phyloP scores from a whole-genome alignment of 768 basidiomycete genomes.

The Boletus rex-veris region DNA sequence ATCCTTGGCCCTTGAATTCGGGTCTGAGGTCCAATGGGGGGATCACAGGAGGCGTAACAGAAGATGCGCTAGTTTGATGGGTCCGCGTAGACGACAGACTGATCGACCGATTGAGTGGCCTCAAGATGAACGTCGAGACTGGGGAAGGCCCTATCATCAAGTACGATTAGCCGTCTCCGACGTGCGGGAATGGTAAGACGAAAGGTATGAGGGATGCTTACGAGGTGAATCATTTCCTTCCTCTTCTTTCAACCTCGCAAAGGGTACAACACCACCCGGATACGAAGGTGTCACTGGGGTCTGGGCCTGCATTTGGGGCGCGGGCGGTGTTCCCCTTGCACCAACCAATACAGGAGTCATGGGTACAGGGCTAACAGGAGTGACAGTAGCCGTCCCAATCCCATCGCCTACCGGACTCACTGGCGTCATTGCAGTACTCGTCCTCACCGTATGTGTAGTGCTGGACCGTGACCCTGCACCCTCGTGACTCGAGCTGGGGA shows the following conservation, averaged over 20 bases:
- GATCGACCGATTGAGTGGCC: slow-evolving; percentile 62
- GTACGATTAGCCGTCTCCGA: slow-evolving; percentile 2
- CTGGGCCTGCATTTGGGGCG: slow-evolving; percentile 16
- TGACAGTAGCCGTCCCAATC: slow-evolving; percentile 22
- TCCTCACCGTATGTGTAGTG: slow-evolving; percentile 33
- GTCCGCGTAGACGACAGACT: slow-evolving; percentile 63
- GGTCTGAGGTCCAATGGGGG: slow-evolving; percentile 59
- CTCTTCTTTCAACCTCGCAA: slow-evolving; percentile 27
- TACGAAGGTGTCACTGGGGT: slow-evolving; percentile 23
- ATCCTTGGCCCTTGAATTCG: slow-evolving; percentile 41
- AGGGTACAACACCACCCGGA: slow-evolving; percentile 21
- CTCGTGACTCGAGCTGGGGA: slow-evolving; percentile 27
- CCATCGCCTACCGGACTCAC: slow-evolving; percentile 21
- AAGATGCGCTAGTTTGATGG: slow-evolving; percentile 43
- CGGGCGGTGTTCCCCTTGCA: slow-evolving; percentile 12
- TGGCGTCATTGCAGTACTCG: slow-evolving; percentile 29
- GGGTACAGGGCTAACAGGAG: slow-evolving; percentile 29
- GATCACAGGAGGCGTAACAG: slow-evolving; percentile 44
- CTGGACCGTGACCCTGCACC: slow-evolving; percentile 25
- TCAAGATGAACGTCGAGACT: slow-evolving; percentile 55
- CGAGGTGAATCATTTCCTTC: slow-evolving; percentile 36
- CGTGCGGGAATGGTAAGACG: background rate
- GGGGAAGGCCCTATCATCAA: slow-evolving; percentile 44
- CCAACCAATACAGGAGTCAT: slow-evolving; percentile 23
- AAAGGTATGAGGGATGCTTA: slow-evolving; percentile 29